Base-by-base conservation (phyloP, 306 rosid species). In the Casuarina cunninghamiana region DNA sequence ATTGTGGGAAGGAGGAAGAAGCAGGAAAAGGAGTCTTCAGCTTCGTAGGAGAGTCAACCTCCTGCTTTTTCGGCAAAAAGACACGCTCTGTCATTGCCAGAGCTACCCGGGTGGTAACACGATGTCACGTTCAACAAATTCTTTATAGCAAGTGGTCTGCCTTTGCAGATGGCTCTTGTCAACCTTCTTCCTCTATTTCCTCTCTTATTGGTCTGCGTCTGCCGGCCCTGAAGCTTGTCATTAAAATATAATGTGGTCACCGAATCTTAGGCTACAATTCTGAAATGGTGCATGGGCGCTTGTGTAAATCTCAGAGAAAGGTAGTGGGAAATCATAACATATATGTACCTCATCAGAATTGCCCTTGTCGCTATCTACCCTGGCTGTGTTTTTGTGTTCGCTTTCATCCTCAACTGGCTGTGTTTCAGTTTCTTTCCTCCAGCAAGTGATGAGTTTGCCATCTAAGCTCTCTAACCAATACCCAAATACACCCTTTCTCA, bases 81-180 rank as follows among this genome's bases (percentile, higher is more conserved):
- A 54, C 42, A 73, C 46, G 35, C 69, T 86, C 86, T 84, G 6
- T 87, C 86, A 0, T 76, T 50, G 21, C 88, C 83, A 6, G 91
- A 44, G 75, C 86, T 77, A 10, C 83, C 75, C 71, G 86, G 78
- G 63, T 84, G 53, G 68, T 93, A 93, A 76, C 89, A 88, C 3
- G 93, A 85, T 61, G 75, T 85, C 69, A 86, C 84, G 32, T 85
- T 84, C 53, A 93, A 42, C 16, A 89, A 77, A 53, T 82, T 87
- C 90, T 50, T 93, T 72, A 90, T 71, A 3, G 84, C 78, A 43
- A 68, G 76, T 17, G 82, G 78, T 51, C 83, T 75, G 51, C 75
- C 53, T 70, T 55, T 83, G 26, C 26, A 21, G 26, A 85, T 43
- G 48, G 76, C 87, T 35, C 75, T 80, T 65, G 60, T 79, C 12